Conservation (phyloP, 805 yeast genomes). For the Candida xyloterini region DNA sequence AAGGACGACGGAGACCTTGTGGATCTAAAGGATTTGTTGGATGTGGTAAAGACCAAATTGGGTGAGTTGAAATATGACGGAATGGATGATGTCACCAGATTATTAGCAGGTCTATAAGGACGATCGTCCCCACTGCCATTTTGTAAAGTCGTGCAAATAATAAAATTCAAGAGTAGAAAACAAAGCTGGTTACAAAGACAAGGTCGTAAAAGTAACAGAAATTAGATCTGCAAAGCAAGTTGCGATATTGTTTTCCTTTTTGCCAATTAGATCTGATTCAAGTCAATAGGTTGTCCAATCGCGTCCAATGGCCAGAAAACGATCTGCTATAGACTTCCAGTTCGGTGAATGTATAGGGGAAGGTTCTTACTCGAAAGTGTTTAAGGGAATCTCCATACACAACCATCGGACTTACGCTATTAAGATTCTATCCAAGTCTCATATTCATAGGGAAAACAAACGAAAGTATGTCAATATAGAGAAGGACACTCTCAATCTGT, state of each 20-base stretch:
- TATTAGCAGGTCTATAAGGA: constrained; percentile 51
- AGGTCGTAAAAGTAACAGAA: constrained; percentile 8
- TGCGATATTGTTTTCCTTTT: neutral
- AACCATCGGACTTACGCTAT: constrained; percentile 81
- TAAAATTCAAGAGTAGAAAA: constrained; percentile 5
- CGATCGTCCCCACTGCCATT: constrained; percentile 4
- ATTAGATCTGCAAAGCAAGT: neutral
- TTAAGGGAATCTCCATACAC: constrained; percentile 75
- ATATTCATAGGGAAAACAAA: constrained; percentile 90
- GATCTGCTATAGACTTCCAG: constrained; percentile 78
- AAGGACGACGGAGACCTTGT: constrained; percentile 83
- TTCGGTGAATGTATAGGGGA: constrained; percentile 90
- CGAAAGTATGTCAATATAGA: constrained; percentile 95
- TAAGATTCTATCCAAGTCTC: constrained; percentile 86
- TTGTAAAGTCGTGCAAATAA: constrained; percentile 6
- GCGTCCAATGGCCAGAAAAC: constrained; percentile 36
- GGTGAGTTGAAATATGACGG: constrained; percentile 45
- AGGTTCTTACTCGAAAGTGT: constrained; percentile 94
- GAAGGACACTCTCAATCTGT: constrained; percentile 79
- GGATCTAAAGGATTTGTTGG: constrained; percentile 56
- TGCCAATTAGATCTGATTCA: neutral
- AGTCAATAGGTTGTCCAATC: neutral
- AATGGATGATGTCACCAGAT: constrained; percentile 59
- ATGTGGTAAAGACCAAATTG: constrained; percentile 41
- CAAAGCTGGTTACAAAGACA: constrained; percentile 4